Evolutionary conservation across 345 rosid species (phyloP), one percentile per base, ranked within the genome.

Genomic region (Nephelium lappaceum): DNA sequence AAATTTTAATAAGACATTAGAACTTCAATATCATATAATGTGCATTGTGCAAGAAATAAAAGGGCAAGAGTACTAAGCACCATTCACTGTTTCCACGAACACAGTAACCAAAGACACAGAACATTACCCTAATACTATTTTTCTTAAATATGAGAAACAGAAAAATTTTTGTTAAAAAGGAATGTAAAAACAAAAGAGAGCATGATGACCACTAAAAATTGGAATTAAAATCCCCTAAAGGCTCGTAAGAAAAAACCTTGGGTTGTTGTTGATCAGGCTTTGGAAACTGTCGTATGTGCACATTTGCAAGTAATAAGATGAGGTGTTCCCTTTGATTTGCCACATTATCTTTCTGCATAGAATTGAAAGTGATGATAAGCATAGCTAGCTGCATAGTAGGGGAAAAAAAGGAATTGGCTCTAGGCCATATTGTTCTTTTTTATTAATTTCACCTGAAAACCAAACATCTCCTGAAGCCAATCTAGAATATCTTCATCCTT

Each of bases 291-390:
- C 99, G 88, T 81, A 92, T 97, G 84, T 94, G 98, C 79, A 94
- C 99, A 83, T 97, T 97, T 71, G 99, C 99, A 75, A 97, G 95
- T 82, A 97, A 83, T 67, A 97, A 86, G 80, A 97, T 94, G 84
- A 97, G 83, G 82, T 97, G 99, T 76, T 97, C 99, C 85, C 99
- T 94, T 89, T 97, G 99, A 87, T 97, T 97, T 82, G 97, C 97
- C 86, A 97, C 99, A 62, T 86, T 97, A 76, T 89, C 98, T 83
- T 92, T 97, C 99, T 97, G 98, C 76, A 83, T 78, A 74, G 71
- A 55, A 55, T 70, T 69, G 69, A 72, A 60, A 43, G 72, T 21
- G 66, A 62, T 10, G 65, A 74, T 66, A 47, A 79, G 66, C 11
- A 41, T 61, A 67, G 67, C 16, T 61, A 67, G 64, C 63, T 60